Base-by-base conservation (phyloP, 1,284 basidiomycete species). In the Trametes hirsuta region DNA sequence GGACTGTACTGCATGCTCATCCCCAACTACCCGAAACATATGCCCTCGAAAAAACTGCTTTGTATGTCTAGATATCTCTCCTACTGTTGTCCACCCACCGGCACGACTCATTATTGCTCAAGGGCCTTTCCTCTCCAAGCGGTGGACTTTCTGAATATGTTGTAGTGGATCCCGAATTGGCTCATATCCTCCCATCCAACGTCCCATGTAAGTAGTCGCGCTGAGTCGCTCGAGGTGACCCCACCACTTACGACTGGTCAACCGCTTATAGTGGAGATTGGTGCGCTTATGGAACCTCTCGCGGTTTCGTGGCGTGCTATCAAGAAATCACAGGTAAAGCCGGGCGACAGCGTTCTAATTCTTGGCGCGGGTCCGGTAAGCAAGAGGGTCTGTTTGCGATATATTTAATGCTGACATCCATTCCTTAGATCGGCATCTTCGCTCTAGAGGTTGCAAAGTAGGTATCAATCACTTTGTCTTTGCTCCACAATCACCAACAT, bases 221-320 rank as follows among this genome's bases (percentile, higher is more conserved):
- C 22, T 24, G 14, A 5, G 21, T 11, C 24, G 6, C 11, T 5
- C 44, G 6, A 5, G 3, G 24, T 35, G 12, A 45, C 18, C 5
- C 12, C 36, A 3, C 6, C 30, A n/a, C 39, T 49, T 3, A 50
- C 22, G 1, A 30, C 30, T 8, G 30, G 30, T 8, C 30, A 8
- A 30, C 2, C 15, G 18, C 47, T 21, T n/a, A 0, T 46, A 72
- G 69, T 72, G 48, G 64, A 75, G 15, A 48, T 70, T 3, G 72
- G 69, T 12, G 71, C 71, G 4, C 62, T 76, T 60, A 61, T 71
- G 36, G 72, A 76, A 58, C 75, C 75, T 1, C 57, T 76, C 0
- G 67, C 74, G 0, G 72, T 75, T 5, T 72, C 69, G 0, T 72
- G 74, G 66, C 71, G 74, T 37, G 72, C 72, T 2, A 70, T 74